These are phyloP conservation scores for Yamadazyma taylorii DNA, from an alignment of 1,139 yeast genomes.

Conservation along the genomic window DNA sequence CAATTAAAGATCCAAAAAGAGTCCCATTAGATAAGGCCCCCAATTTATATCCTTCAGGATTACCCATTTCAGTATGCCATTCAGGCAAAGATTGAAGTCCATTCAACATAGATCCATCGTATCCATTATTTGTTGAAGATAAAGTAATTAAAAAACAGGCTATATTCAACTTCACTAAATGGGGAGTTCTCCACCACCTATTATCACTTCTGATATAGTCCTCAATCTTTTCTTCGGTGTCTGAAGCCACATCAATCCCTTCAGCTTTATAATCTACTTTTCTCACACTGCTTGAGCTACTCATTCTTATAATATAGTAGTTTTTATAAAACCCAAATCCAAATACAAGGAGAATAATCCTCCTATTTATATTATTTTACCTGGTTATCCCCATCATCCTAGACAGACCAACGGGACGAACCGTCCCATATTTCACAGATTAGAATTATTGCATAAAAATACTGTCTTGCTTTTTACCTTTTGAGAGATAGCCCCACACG, in stretches of 20 bases:
- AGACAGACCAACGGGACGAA: too few relatives aligned
- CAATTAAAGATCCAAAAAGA: slow-evolving; percentile 23
- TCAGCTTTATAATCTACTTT: not conserved
- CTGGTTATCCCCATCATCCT: too few relatives aligned
- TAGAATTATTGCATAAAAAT: too few relatives aligned
- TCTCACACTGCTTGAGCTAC: too few relatives aligned
- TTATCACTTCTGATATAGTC: slow-evolving; percentile 1
- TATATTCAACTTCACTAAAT: slow-evolving; percentile 36
- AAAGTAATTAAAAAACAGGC: slow-evolving; percentile 40
- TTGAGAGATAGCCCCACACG: too few relatives aligned
- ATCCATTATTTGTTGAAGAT: slow-evolving; percentile 50
- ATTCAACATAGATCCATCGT: slow-evolving; percentile 53
- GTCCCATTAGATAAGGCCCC: slow-evolving; percentile 45
- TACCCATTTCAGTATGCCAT: slow-evolving; percentile 27
- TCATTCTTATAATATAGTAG: too few relatives aligned
- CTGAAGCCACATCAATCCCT: not conserved
- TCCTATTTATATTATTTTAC: too few relatives aligned
- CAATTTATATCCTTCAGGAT: slow-evolving; percentile 34
- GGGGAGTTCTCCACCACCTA: slow-evolving; percentile 26
- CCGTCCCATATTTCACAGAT: too few relatives aligned
- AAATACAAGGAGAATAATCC: too few relatives aligned
- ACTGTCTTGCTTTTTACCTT: too few relatives aligned
- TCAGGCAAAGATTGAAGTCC: slow-evolving; percentile 45
- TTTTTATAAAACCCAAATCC: too few relatives aligned
- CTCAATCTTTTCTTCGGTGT: not conserved